phyloP scores from a whole-genome alignment of 495 filamentous ascomycete genomes.

The Penicillium ochrochloron region DNA sequence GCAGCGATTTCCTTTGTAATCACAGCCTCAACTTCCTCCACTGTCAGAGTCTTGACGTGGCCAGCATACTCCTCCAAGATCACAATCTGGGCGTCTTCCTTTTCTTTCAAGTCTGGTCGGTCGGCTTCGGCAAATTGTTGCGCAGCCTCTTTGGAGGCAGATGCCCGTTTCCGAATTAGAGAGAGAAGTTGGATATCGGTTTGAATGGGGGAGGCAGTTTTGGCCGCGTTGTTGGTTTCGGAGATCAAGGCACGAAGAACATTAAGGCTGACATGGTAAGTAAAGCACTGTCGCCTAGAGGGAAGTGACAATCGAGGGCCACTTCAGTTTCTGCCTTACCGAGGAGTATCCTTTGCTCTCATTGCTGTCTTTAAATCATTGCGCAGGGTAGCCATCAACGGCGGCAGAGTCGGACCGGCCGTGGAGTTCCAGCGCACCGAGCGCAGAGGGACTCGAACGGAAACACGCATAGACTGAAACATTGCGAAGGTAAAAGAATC shows the following conservation, averaged over 20 bases:
- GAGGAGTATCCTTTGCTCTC: slow-evolving; percentile 61
- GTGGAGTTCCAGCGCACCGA: slow-evolving; percentile 50
- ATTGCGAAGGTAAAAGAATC: slow-evolving; percentile 24
- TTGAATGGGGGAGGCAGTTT: slow-evolving; percentile 60
- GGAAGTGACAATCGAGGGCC: background rate
- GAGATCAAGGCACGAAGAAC: slow-evolving; percentile 65
- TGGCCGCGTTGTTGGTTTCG: slow-evolving; percentile 65
- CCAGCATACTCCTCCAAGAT: slow-evolving; percentile 63
- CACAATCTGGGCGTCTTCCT: slow-evolving; percentile 58
- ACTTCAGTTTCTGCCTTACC: slow-evolving; percentile 34
- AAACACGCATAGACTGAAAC: slow-evolving; percentile 35
- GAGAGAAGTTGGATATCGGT: slow-evolving; percentile 63
- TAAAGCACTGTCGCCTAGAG: background rate
- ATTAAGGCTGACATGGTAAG: slow-evolving; percentile 44
- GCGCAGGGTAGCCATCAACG: slow-evolving; percentile 56
- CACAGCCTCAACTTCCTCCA: slow-evolving; percentile 54
- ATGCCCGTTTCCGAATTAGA: slow-evolving; percentile 59
- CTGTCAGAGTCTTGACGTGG: slow-evolving; percentile 53
- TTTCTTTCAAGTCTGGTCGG: slow-evolving; percentile 59
- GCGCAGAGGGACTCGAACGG: slow-evolving; percentile 32
- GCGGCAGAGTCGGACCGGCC: slow-evolving; percentile 44
- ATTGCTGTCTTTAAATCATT: slow-evolving; percentile 65
- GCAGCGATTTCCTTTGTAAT: slow-evolving; percentile 49
- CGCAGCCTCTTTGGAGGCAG: slow-evolving; percentile 53
- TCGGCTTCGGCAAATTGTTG: slow-evolving; percentile 56